Percentiles rank a stretch among this genome's conserved stretches.
phyloP scores from a whole-genome alignment of 2,329 filamentous ascomycete species.

The Leptodontidium sp. region DNA sequence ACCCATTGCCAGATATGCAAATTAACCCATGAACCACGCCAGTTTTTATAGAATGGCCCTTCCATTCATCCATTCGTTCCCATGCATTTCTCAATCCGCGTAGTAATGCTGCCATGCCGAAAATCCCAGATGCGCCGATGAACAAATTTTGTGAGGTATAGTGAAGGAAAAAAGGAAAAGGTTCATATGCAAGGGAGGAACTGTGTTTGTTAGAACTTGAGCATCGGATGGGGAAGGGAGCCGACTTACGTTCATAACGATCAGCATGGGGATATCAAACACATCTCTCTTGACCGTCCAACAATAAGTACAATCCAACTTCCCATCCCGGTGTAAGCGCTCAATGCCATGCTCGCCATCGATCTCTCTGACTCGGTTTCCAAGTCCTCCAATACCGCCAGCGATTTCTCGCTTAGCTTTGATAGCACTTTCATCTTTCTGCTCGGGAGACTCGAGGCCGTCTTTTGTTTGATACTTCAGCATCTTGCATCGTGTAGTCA shows the following conservation, averaged over 20 bases:
- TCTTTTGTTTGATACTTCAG: slow-evolving; percentile 89
- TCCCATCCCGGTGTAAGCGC: slow-evolving; percentile 83
- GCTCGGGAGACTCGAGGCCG: slow-evolving; percentile 44
- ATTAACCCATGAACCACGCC: slow-evolving; percentile 13
- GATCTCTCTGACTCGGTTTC: slow-evolving; percentile 67
- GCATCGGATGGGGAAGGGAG: neutral
- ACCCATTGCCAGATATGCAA: slow-evolving; percentile 13
- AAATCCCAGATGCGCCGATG: slow-evolving; percentile 21
- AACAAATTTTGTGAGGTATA: slow-evolving; percentile 19
- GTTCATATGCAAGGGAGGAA: slow-evolving; percentile 56
- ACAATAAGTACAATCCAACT: slow-evolving; percentile 94
- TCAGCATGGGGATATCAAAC: slow-evolving; percentile 98
- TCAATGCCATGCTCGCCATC: slow-evolving; percentile 82
- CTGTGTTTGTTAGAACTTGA: slow-evolving; percentile 41
- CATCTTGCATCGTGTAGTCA: slow-evolving; percentile 83
- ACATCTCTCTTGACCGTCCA: slow-evolving; percentile 97
- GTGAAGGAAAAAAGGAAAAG: slow-evolving; percentile 13
- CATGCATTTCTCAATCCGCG: slow-evolving; percentile 11
- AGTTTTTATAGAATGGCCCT: slow-evolving; percentile 12
- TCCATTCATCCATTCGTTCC: slow-evolving; percentile 5
- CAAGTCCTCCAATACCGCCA: slow-evolving; percentile 49
- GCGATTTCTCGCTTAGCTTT: slow-evolving; percentile 33
- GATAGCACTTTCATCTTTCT: slow-evolving; percentile 32
- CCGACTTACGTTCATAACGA: slow-evolving; percentile 92
- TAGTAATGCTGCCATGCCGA: slow-evolving; percentile 16